Evolutionary conservation across 306 rosid genomes (phyloP), one percentile per base, ranked within the genome.

Genomic region (Coriaria nepalensis): DNA sequence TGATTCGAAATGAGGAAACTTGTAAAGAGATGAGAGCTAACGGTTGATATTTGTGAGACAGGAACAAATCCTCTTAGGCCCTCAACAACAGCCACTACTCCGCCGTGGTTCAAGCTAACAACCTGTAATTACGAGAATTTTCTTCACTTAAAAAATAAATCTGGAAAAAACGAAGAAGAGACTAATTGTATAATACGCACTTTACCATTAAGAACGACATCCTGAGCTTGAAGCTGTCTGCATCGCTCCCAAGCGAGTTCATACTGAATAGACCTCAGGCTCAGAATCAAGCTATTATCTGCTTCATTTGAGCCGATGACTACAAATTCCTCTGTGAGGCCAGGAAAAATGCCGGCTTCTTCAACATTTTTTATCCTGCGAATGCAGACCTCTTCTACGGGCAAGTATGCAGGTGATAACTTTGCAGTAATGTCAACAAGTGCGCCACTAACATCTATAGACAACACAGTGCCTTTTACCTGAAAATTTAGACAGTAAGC

Each of bases 201-300:
- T 90, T 79, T 88, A 73, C 95, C 93, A 93, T 79, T 88, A 75
- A 84, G 63, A 64, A 88, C 86, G 49, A 73, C 87, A 78, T 90
- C 98, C 87, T 85, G 95, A 29, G 94, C 66, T 65, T 85, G 94
- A 55, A 90, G 95, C 65, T 90, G 97, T 54, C 95, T 74, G 56
- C 97, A 90, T 34, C 97, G 75, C 61, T 88, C 95, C 97, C 97
- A 88, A 0, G 93, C 93, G 61, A 90, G 82, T 47, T 79, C 93
- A 70, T 68, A 84, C 45, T 84, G 93, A 11, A 81, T 57, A 42
- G 77, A 44, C 66, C 77, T 81, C 57, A 90, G 73, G 74, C 95
- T 90, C 78, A 90, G 50, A 46, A 79, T 43, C 72, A 85, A 65
- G 66, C 87, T 66, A 68, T 90, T 94, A 50, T 81, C 95, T 10